A percentile compares a stretch with the other conserved stretches of the same genome.
phyloP scores from a whole-genome alignment of 2,329 filamentous ascomycete genomes.

The Botryosphaeria dothidea region DNA sequence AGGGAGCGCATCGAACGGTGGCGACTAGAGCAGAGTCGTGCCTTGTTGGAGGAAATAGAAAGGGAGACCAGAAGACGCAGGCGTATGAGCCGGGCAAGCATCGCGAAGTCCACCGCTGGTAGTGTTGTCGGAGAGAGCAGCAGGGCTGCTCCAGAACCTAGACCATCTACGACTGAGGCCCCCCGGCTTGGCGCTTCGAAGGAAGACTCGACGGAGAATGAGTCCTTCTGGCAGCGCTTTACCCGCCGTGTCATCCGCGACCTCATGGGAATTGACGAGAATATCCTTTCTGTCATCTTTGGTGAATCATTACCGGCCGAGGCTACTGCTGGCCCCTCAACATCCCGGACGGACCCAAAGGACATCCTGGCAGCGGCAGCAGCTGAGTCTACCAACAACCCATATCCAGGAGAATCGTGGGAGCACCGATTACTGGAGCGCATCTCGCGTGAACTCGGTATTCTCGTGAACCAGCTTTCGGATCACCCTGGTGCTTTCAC shows the following conservation, averaged over 20 bases:
- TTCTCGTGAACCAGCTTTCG: slow-evolving; percentile 79
- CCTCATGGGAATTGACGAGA: slow-evolving; percentile 87
- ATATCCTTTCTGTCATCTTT: slow-evolving; percentile 79
- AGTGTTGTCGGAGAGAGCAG: slow-evolving; percentile 4
- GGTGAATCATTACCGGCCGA: slow-evolving; percentile 70
- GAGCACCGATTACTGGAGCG: slow-evolving; percentile 78
- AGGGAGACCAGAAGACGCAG: slow-evolving; percentile 72
- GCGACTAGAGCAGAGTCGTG: slow-evolving; percentile 85
- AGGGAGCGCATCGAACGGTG: slow-evolving; percentile 86
- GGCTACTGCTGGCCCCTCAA: slow-evolving; percentile 22
- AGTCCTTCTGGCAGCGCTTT: slow-evolving; percentile 77
- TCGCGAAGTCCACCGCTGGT: slow-evolving; percentile 27
- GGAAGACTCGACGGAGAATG: slow-evolving; percentile 51
- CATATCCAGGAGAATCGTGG: slow-evolving; percentile 55
- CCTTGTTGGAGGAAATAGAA: slow-evolving; percentile 85
- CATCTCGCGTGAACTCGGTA: slow-evolving; percentile 82
- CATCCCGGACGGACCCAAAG: background rate
- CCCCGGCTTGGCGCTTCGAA: slow-evolving; percentile 28
- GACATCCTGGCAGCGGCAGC: slow-evolving; percentile 32
- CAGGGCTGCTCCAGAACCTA: background rate
- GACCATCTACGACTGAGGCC: slow-evolving; percentile 39
- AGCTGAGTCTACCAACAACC: slow-evolving; percentile 24
- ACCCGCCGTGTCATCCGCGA: slow-evolving; percentile 86
- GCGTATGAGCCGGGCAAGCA: slow-evolving; percentile 61
- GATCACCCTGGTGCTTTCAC: slow-evolving; percentile 88